Evolutionary conservation across 2,329 filamentous ascomycete species (phyloP).

Genomic region (Didymellaceae sp.): DNA sequence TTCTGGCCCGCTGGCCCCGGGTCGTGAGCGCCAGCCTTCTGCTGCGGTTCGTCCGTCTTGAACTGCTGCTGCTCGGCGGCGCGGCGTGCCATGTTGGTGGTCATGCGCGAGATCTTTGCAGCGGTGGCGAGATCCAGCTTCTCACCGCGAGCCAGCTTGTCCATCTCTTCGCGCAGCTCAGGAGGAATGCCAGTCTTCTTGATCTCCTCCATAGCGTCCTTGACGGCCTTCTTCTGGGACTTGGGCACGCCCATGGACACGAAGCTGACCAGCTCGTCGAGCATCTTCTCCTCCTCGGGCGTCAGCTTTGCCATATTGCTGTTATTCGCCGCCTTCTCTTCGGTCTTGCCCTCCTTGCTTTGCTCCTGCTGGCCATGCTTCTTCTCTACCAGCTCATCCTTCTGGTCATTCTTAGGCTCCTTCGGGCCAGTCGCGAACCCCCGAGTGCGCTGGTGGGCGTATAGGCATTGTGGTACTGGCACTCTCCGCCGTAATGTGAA

Average conservation of each 20-base stretch:
- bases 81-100: slow-evolving; percentile 63
- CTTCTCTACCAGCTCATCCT: slow-evolving; percentile 35
- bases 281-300: slow-evolving; percentile 61
- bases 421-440: slow-evolving; percentile 51
- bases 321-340: slow-evolving; percentile 52
- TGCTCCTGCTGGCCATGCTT: slow-evolving; percentile 43
- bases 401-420: slow-evolving; percentile 42
- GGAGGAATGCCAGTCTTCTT: slow-evolving; percentile 72
- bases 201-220: slow-evolving; percentile 67
- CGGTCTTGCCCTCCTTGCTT: slow-evolving; percentile 42
- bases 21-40: slow-evolving; percentile 55
- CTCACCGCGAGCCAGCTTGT: slow-evolving; percentile 59
- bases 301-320: slow-evolving; percentile 55
- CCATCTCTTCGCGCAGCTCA: slow-evolving; percentile 70
- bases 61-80: slow-evolving; percentile 49
- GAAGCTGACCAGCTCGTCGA: slow-evolving; percentile 64
- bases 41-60: slow-evolving; percentile 41
- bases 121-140: slow-evolving; percentile 61
- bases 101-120: slow-evolving; percentile 65
- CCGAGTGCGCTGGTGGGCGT: slow-evolving; percentile 52
- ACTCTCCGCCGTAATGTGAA: slow-evolving; percentile 44
- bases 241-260: slow-evolving; percentile 66
- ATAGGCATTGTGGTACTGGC: slow-evolving; percentile 52
- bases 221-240: slow-evolving; percentile 65
- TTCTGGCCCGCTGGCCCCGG: slow-evolving; percentile 51